phyloP scores from a whole-genome alignment of 768 basidiomycete species.

The Tulasnella sp. region DNA sequence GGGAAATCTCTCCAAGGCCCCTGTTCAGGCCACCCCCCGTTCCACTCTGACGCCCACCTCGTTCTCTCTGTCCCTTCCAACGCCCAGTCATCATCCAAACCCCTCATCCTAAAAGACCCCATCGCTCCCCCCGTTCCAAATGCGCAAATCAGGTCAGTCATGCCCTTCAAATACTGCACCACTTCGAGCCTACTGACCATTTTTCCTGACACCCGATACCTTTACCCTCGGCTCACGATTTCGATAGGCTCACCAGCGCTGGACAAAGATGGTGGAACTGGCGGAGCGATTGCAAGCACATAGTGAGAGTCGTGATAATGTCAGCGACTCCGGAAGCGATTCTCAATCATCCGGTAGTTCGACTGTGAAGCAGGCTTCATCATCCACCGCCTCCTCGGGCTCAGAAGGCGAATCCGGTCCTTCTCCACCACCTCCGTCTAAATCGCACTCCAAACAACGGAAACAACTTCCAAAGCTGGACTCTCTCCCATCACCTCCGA shows the following conservation, averaged over 20 bases:
- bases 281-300: not conserved
- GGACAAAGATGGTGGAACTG: not conserved
- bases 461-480: not conserved
- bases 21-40: not conserved
- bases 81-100: not conserved
- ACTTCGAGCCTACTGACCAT: not conserved
- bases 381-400: not conserved
- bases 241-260: not conserved
- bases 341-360: slow-evolving; percentile 1
- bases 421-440: not conserved
- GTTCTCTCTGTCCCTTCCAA: not conserved
- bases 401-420: not conserved
- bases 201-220: not conserved
- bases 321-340: not conserved
- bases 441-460: not conserved
- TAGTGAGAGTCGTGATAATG: not conserved
- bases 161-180: not conserved
- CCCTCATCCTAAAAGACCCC: not conserved
- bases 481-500: not conserved
- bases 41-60: not conserved
- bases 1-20: slow-evolving; percentile 10
- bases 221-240: not conserved
- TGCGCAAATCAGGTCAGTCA: not conserved
- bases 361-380: slow-evolving; percentile 1
- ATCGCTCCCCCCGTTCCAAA: not conserved